A percentile compares a stretch with the other conserved stretches of the same genome.
Conservation (phyloP, 345 rosid species). For the Cardamine chenopodiifolia region DNA sequence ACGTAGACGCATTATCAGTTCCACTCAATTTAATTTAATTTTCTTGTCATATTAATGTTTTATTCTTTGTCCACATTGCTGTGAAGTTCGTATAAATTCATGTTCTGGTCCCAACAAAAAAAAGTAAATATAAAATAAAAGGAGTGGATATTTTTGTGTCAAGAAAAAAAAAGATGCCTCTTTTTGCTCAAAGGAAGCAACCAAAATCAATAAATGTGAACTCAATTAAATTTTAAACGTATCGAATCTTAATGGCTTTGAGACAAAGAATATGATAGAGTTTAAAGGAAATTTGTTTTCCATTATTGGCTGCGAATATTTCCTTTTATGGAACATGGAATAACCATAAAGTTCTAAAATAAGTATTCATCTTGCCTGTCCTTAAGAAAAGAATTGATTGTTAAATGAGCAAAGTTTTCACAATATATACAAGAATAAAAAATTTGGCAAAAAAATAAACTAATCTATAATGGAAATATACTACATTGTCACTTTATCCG, state of each 20-base stretch:
- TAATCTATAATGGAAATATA: conserved; percentile 3
- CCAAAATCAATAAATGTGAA: conserved; percentile 28
- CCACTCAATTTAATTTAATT: conserved; percentile 26
- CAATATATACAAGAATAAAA: neutral
- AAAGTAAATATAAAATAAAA: neutral
- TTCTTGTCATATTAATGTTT: conserved; percentile 33
- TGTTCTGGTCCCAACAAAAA: conserved; percentile 37
- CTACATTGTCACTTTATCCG: neutral
- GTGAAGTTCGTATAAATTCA: conserved; percentile 37
- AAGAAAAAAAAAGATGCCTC: conserved; percentile 30
- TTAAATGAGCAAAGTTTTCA: conserved; percentile 32
- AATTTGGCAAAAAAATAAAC: neutral
- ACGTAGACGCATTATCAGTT: conserved; percentile 35
- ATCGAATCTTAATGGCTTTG: conserved; percentile 32
- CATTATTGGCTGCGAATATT: conserved; percentile 41
- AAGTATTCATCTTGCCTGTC: conserved; percentile 38
- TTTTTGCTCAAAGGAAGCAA: conserved; percentile 26
- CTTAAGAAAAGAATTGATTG: conserved; percentile 42
- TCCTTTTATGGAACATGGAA: conserved; percentile 42
- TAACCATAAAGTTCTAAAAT: conserved; percentile 30
- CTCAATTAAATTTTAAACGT: conserved; percentile 25
- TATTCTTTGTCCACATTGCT: conserved; percentile 34
- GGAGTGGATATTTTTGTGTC: conserved; percentile 8
- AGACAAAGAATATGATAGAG: conserved; percentile 32
- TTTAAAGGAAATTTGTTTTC: conserved; percentile 14